A percentile compares a stretch with the other conserved stretches of the same genome.
Conservation (phyloP, 441 rosid species). For the Populus hybrid region DNA sequence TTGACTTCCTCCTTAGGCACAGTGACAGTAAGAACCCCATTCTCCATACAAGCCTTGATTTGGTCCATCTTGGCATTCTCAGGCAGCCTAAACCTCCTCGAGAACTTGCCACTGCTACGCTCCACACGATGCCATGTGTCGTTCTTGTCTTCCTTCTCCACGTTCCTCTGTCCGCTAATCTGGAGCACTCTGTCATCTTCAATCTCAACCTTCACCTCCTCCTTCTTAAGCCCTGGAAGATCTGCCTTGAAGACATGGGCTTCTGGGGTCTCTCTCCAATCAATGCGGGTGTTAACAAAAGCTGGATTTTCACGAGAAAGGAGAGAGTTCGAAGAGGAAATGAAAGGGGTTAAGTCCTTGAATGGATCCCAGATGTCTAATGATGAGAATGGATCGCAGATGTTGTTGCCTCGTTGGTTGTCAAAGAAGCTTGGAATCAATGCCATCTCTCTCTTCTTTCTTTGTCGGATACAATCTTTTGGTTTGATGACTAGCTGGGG, state of each 20-base stretch:
- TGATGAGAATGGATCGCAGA: too few relatives aligned
- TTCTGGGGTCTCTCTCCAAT: background rate
- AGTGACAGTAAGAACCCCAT: background rate
- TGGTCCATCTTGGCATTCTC: background rate
- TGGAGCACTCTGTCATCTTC: background rate
- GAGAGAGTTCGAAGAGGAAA: background rate
- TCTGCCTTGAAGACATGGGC: background rate
- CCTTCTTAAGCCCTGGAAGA: background rate
- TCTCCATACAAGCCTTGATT: background rate
- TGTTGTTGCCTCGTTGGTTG: too few relatives aligned
- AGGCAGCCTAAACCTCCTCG: background rate
- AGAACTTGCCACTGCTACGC: background rate
- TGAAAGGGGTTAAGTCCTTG: background rate
- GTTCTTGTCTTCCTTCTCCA: background rate
- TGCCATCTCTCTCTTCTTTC: background rate
- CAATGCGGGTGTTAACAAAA: background rate
- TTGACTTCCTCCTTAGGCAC: background rate
- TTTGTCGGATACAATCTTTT: background rate
- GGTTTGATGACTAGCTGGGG: background rate
- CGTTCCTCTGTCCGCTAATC: background rate
- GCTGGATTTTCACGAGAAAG: background rate
- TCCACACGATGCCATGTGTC: background rate
- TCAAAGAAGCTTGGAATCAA: background rate
- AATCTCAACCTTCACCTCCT: background rate
- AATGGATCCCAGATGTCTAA: too few relatives aligned